phyloP scores from a whole-genome alignment of 768 basidiomycete species.

The Kondoa malvinella region DNA sequence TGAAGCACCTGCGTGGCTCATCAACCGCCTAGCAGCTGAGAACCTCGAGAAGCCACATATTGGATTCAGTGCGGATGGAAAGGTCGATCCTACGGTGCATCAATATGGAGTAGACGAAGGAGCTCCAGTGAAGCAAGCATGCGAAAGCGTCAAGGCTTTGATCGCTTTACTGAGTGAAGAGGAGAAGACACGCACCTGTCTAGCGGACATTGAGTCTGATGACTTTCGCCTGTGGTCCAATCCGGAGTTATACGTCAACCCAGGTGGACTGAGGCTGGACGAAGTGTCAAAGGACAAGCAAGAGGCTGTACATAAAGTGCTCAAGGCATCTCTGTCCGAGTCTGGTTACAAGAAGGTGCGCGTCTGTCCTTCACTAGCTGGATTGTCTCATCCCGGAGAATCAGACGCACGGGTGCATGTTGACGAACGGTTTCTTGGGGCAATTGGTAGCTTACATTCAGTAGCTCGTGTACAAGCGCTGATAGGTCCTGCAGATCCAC shows the following conservation, averaged over 20 bases:
- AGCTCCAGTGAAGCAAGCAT: conserved; percentile 24
- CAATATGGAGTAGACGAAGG: conserved; percentile 26
- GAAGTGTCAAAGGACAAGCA: conserved; percentile 23
- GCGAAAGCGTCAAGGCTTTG: conserved; percentile 20
- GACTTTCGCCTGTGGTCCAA: conserved; percentile 18
- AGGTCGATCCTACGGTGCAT: conserved; percentile 20
- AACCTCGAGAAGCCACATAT: conserved; percentile 24
- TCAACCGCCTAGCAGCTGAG: conserved; percentile 22
- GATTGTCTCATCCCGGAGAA: background rate
- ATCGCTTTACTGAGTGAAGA: conserved; percentile 17
- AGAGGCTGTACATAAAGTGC: conserved; percentile 22
- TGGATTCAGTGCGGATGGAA: conserved; percentile 26
- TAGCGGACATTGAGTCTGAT: conserved; percentile 10
- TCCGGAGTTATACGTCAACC: conserved; percentile 28
- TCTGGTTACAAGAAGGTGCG: conserved; percentile 27
- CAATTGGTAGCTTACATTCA: conserved; percentile 16
- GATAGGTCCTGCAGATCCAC: conserved; percentile 12
- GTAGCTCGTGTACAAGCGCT: background rate
- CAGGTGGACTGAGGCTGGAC: conserved; percentile 28
- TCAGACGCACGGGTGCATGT: background rate
- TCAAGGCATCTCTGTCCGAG: conserved; percentile 23
- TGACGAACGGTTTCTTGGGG: conserved; percentile 29
- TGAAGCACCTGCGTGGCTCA: conserved; percentile 26
- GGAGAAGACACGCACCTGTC: conserved; percentile 6
- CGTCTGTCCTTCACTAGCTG: conserved; percentile 18